A percentile compares a stretch with the other conserved stretches of the same genome.
Evolutionary conservation across 2,329 filamentous ascomycete species (phyloP).

Genomic region (Colletotrichum orbiculare): DNA sequence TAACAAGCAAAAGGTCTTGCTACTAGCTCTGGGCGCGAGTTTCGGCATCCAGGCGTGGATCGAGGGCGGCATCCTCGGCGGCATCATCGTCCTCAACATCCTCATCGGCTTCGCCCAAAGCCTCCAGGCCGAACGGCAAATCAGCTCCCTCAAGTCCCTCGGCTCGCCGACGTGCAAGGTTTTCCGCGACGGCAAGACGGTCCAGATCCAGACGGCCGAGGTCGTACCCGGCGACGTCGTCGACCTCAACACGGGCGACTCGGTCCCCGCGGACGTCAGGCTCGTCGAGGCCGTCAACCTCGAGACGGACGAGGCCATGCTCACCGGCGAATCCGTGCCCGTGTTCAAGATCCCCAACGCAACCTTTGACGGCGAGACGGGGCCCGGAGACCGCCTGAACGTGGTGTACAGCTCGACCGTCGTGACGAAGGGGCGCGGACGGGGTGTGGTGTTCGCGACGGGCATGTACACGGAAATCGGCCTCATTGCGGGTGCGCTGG

Average conservation of each 20-base stretch:
- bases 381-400: conserved; percentile 72
- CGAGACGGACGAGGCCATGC: conserved; percentile 67
- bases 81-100: conserved; percentile 64
- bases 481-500: conserved; percentile 61
- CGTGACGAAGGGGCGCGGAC: conserved; percentile 70
- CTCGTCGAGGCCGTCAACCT: conserved; percentile 60
- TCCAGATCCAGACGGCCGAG: conserved; percentile 63
- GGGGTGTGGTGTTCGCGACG: conserved; percentile 69
- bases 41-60: conserved; percentile 65
- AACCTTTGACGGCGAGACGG: conserved; percentile 63
- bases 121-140: conserved; percentile 66
- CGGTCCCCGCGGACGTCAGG: conserved; percentile 54
- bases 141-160: conserved; percentile 62
- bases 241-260: conserved; percentile 62
- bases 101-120: conserved; percentile 66
- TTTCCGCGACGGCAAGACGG: conserved; percentile 60
- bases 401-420: conserved; percentile 71
- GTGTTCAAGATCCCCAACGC: conserved; percentile 62
- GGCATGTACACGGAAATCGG: conserved; percentile 72
- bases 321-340: conserved; percentile 72
- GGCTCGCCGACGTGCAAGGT: conserved; percentile 62
- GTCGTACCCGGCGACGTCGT: conserved; percentile 69
- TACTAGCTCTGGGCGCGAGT: conserved; percentile 39
- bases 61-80: conserved; percentile 64
- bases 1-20: not conserved